Percentiles rank a stretch among this genome's conserved stretches.
Evolutionary conservation across 1,284 basidiomycete genomes (phyloP).

Genomic region (Moesziomyces antarcticus): DNA sequence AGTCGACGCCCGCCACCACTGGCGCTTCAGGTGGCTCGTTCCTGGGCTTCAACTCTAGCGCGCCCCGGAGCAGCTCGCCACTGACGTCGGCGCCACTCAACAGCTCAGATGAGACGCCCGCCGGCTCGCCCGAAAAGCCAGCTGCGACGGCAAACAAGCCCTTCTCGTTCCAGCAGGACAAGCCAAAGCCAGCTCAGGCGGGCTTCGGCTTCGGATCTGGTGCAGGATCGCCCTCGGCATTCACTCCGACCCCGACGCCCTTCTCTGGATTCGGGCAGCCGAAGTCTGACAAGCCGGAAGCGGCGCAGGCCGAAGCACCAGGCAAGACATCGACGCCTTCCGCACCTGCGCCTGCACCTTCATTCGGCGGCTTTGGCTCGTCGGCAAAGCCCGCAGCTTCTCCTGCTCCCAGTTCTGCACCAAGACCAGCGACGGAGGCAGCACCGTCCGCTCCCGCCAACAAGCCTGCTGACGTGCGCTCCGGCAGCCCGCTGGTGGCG

Average conservation of each 20-base stretch:
- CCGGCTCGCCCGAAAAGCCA: constrained; percentile 32
- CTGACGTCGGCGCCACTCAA: constrained; percentile 47
- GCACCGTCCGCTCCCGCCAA: constrained; percentile 2
- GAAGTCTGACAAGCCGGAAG: constrained; percentile 1
- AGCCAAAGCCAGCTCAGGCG: constrained; percentile 17
- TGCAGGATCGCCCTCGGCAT: constrained; percentile 14
- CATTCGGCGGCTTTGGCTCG: constrained; percentile 9
- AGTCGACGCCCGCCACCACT: constrained; percentile 4
- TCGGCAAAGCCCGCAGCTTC: constrained; percentile 11
- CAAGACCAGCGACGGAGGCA: constrained; percentile 4
- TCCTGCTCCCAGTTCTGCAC: neutral
- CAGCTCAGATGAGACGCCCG: constrained; percentile 34
- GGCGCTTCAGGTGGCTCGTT: constrained; percentile 17
- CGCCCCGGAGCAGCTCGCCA: constrained; percentile 53
- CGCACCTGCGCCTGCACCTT: constrained; percentile 5
- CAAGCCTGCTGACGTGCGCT: constrained; percentile 4
- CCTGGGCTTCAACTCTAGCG: constrained; percentile 46
- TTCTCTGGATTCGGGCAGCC: constrained; percentile 23
- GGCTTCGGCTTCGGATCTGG: constrained; percentile 10
- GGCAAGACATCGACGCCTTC: neutral
- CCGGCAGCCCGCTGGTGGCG: constrained; percentile 14
- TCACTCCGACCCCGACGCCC: constrained; percentile 1
- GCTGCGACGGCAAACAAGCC: constrained; percentile 21
- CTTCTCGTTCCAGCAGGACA: constrained; percentile 25
- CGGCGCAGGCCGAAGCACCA: constrained; percentile 5